These are phyloP conservation scores for Septoria petroselini DNA, from an alignment of 2,329 filamentous ascomycete species.

Conservation along the genomic window DNA sequence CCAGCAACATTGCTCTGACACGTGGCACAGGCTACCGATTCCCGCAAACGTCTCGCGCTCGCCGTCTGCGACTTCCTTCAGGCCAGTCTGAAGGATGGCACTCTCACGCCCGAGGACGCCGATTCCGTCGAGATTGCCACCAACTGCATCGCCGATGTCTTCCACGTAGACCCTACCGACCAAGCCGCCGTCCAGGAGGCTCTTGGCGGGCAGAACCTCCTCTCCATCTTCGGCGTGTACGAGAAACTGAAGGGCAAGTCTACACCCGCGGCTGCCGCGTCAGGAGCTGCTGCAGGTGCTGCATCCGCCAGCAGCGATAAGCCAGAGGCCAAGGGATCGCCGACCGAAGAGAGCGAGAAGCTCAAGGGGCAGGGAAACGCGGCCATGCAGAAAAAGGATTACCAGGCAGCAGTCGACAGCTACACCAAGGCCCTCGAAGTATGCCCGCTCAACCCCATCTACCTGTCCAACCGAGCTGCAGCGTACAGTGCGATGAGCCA, in stretches of 20 bases:
- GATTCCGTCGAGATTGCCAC: constrained; percentile 92
- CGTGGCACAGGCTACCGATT: constrained; percentile 41
- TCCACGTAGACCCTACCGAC: constrained; percentile 87
- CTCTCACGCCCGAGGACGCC: constrained; percentile 78
- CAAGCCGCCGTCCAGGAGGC: constrained; percentile 69
- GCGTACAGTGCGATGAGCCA: constrained; percentile 82
- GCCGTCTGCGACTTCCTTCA: constrained; percentile 95
- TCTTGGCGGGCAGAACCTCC: constrained; percentile 79
- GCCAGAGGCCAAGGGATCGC: constrained; percentile 32
- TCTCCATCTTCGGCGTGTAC: constrained; percentile 91
- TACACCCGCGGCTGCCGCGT: constrained; percentile 46
- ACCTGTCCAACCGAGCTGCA: constrained; percentile 94
- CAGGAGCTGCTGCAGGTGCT: constrained; percentile 37
- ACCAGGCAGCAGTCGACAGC: constrained; percentile 72
- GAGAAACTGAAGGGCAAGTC: constrained; percentile 81
- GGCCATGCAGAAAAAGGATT: constrained; percentile 93
- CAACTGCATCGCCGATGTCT: constrained; percentile 91
- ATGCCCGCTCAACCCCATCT: constrained; percentile 84
- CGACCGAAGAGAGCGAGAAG: constrained; percentile 75
- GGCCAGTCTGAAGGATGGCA: constrained; percentile 81
- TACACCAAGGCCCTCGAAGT: constrained; percentile 85
- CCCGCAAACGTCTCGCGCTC: constrained; percentile 86
- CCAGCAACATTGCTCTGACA: background rate
- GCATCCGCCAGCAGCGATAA: constrained; percentile 50
- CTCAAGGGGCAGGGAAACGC: constrained; percentile 90